Base-by-base conservation (phyloP, 768 basidiomycete species). In the Fomitopsis pulvina region DNA sequence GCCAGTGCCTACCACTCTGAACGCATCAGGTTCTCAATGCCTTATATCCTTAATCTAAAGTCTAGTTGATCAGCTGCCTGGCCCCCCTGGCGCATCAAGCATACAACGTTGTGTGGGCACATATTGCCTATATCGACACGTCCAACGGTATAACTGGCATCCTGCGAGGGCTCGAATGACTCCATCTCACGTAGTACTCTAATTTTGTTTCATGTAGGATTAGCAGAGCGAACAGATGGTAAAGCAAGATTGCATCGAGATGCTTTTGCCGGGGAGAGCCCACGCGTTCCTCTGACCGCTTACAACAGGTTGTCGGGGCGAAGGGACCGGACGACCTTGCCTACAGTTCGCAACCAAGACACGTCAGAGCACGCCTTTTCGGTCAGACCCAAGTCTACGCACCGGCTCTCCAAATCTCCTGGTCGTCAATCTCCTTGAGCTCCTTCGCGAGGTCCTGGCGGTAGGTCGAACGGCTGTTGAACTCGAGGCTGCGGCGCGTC, bases 351-450 rank as follows among this genome's bases (percentile, higher is more conserved):
- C 12, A 2, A 26, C 22, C 18, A 25, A 16, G n/a, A n/a, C n/a
- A n/a, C n/a, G n/a, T n/a, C 30, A 48, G 3, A 24, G 22, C 18
- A 40, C 18, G 7, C 43, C 3, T 27, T 27, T 20, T 5, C 43
- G 27, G 16, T 9, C 11, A 5, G 7, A 14, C n/a, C 11, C 22
- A 29, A 25, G n/a, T 40, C 20, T 12, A 68, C 78, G 52, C 64
- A 80, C 85, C 93, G 56, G 95, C 94, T 53, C 92, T 76, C 95
- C 95, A 98, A 68, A 98, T 97, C 77, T 97, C 95, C 72, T 97
- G 95, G 70, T 92, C 83, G 72, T 98, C 85, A 63, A 99, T 98
- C 68, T 89, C 92, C 64, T 80, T 85, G 52, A 95, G 79, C 71
- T 98, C 95, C 74, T 81, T 85, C 56, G 85, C 85, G 54, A 98